Conservation (phyloP, 257 asterid genomes). For the Primulina eburnea region DNA sequence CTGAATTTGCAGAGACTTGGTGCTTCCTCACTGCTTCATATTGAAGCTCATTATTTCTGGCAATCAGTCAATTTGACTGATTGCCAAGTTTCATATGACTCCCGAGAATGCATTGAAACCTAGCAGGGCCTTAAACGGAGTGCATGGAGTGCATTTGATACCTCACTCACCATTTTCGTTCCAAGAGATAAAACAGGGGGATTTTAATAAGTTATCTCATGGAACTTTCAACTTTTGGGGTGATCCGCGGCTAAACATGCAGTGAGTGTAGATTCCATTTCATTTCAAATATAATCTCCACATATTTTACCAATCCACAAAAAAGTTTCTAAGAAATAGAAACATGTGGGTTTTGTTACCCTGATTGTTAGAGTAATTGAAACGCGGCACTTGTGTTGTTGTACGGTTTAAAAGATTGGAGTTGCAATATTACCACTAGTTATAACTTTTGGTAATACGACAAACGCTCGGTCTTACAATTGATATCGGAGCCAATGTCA, state of each 20-base stretch:
- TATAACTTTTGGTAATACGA: no score
- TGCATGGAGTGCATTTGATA: conserved; percentile 65
- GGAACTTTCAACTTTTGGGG: conserved; percentile 35
- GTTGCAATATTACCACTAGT: no score
- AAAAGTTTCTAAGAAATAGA: neutral
- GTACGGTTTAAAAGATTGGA: no score
- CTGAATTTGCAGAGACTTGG: conserved; percentile 31
- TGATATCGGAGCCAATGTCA: no score
- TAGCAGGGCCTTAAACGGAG: conserved; percentile 53
- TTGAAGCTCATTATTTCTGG: conserved; percentile 24
- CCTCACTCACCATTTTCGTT: conserved; percentile 67
- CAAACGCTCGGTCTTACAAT: no score
- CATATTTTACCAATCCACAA: neutral
- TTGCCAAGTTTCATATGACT: conserved; percentile 68
- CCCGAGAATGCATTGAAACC: conserved; percentile 46
- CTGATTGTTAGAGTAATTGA: no score
- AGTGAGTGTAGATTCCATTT: conserved; percentile 43
- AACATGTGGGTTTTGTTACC: no score
- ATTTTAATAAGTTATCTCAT: conserved; percentile 31
- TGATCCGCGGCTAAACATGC: conserved; percentile 40
- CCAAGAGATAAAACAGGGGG: conserved; percentile 64
- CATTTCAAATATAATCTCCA: conserved; percentile 1
- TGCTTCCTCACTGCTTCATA: conserved; percentile 27
- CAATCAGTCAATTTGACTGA: conserved; percentile 39
- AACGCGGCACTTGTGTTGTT: no score